Percentiles rank a stretch among this genome's conserved stretches.
Evolutionary conservation across 371 early-diverging fungal species (phyloP).

Genomic region (Syncephalastrum monosporum): DNA sequence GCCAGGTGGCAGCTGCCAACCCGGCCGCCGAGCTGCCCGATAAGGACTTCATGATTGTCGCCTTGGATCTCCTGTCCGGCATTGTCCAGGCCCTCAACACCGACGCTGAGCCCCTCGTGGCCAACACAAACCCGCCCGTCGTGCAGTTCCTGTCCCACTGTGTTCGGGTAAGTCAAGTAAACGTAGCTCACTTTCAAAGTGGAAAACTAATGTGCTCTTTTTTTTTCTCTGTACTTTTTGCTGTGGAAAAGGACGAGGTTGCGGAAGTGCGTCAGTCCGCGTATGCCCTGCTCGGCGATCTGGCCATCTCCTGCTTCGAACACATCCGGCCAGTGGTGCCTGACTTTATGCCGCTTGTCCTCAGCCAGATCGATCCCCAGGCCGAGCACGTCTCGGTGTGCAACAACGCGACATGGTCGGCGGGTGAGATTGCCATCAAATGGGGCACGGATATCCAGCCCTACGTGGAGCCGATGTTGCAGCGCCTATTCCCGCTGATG

Average conservation of each 20-base stretch:
- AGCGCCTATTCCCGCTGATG: slow-evolving; percentile 80
- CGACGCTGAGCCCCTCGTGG: slow-evolving; percentile 73
- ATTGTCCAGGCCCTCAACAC: slow-evolving; percentile 88
- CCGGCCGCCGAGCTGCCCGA: slow-evolving; percentile 74
- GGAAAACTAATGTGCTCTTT: too few relatives aligned
- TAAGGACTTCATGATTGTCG: slow-evolving; percentile 93
- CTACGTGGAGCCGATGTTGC: slow-evolving; percentile 76
- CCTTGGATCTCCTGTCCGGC: slow-evolving; percentile 91
- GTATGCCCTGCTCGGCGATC: slow-evolving; percentile 92
- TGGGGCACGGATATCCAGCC: slow-evolving; percentile 63
- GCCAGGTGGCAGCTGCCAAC: slow-evolving; percentile 60
- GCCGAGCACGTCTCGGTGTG: slow-evolving; percentile 69
- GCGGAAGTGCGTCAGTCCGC: slow-evolving; percentile 90
- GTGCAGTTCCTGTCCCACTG: slow-evolving; percentile 77
- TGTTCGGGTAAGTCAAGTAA: slow-evolving; percentile 68
- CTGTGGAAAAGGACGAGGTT: slow-evolving; percentile 57
- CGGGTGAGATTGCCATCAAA: slow-evolving; percentile 90
- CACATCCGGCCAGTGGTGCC: slow-evolving; percentile 71
- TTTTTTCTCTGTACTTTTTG: too few relatives aligned
- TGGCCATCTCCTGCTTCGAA: slow-evolving; percentile 79
- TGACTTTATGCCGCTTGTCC: slow-evolving; percentile 71
- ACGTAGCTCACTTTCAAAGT: too few relatives aligned
- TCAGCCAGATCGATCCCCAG: slow-evolving; percentile 67
- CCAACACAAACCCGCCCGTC: slow-evolving; percentile 66
- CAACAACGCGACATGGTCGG: slow-evolving; percentile 95